A percentile compares a stretch with the other conserved stretches of the same genome.
Evolutionary conservation across 192 early-diverging fungal species (phyloP).

Genomic region (Podila minutissima): DNA sequence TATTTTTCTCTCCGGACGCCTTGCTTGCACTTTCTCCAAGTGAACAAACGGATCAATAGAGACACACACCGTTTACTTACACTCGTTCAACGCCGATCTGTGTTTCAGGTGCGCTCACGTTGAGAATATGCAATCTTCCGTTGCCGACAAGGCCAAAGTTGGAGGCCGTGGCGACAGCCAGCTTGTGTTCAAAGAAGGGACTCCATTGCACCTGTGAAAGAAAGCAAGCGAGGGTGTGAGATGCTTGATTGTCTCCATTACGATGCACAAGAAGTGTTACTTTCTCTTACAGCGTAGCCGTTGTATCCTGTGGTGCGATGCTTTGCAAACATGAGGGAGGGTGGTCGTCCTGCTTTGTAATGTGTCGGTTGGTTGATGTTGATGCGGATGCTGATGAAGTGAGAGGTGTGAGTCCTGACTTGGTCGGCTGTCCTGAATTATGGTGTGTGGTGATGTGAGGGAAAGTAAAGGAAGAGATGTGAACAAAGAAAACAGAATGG

Average conservation of each 20-base stretch:
- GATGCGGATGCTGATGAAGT: too few species aligned
- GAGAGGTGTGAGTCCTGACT: too few species aligned
- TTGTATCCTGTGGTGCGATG: slow-evolving; percentile 88
- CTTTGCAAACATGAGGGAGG: slow-evolving; percentile 55
- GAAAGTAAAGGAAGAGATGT: too few species aligned
- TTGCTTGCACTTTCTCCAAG: slow-evolving; percentile 3
- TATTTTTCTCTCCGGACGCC: background rate
- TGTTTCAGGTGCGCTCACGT: slow-evolving; percentile 49
- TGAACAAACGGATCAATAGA: background rate
- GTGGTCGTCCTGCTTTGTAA: background rate
- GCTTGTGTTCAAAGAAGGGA: slow-evolving; percentile 90
- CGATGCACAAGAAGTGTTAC: too few species aligned
- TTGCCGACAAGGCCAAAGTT: slow-evolving; percentile 99
- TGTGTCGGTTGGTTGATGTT: too few species aligned
- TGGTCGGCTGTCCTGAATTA: too few species aligned
- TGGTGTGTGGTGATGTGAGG: too few species aligned
- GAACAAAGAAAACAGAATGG: too few species aligned
- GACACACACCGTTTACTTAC: slow-evolving; percentile 54
- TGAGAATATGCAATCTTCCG: slow-evolving; percentile 85
- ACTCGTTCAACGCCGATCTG: slow-evolving; percentile 62
- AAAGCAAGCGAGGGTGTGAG: background rate
- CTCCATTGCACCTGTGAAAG: slow-evolving; percentile 83
- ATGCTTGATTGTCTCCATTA: background rate
- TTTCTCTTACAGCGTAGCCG: slow-evolving; percentile 80
- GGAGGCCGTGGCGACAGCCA: slow-evolving; percentile 89